Evolutionary conservation across 768 basidiomycete genomes (phyloP).

Genomic region (Tylopilus balloui): DNA sequence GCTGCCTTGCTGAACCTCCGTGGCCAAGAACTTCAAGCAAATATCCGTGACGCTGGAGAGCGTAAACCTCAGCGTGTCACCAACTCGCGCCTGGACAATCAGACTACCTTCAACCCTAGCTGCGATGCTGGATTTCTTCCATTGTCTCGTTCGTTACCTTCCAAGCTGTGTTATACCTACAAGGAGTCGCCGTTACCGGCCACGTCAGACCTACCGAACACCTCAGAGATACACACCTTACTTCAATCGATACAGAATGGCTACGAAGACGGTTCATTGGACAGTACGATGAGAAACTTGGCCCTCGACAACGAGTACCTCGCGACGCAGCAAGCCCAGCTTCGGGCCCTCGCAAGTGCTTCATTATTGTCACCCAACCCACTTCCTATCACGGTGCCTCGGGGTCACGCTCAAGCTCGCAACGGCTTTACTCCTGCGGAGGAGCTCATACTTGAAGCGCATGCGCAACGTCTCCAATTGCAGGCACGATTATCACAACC

Average conservation of each 20-base stretch:
- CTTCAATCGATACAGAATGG: conserved; percentile 34
- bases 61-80: conserved; percentile 8
- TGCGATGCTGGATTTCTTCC: conserved; percentile 7
- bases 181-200: conserved; percentile 15
- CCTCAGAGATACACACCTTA: conserved; percentile 38
- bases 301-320: conserved; percentile 17
- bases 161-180: conserved; percentile 17
- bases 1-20: conserved; percentile 72
- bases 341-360: conserved; percentile 23
- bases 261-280: conserved; percentile 14
- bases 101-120: not conserved
- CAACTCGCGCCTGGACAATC: conserved; percentile 6
- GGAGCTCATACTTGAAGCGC: conserved; percentile 61
- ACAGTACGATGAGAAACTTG: conserved; percentile 10
- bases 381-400: conserved; percentile 10
- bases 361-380: conserved; percentile 9
- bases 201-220: conserved; percentile 21
- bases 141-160: conserved; percentile 19
- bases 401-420: conserved; percentile 34
- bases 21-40: conserved; percentile 49
- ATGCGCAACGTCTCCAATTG: conserved; percentile 29
- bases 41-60: conserved; percentile 1
- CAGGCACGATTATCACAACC: conserved; percentile 10
- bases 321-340: conserved; percentile 17
- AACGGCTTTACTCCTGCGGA: conserved; percentile 67